A percentile compares a stretch with the other conserved stretches of the same genome.
Conservation (phyloP, 495 filamentous ascomycete species). For the Neurospora cerealis region DNA sequence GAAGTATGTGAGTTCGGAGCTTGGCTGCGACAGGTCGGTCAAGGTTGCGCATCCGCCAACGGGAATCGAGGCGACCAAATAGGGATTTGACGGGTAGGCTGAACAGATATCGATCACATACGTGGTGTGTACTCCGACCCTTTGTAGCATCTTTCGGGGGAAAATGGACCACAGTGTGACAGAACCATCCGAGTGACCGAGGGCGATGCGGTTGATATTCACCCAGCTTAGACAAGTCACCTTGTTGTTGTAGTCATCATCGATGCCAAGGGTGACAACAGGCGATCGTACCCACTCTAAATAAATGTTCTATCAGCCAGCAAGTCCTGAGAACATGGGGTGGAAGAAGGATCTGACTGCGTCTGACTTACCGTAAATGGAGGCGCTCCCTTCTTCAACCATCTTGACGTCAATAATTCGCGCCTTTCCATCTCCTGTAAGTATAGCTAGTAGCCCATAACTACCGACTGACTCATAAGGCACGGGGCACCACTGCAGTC, state of each 20-base stretch:
- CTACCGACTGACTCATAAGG: constrained; percentile 15
- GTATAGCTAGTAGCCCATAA: constrained; percentile 26
- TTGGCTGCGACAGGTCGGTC: constrained; percentile 35
- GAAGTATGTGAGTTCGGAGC: constrained; percentile 36
- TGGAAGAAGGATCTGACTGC: background rate
- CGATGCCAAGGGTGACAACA: constrained; percentile 29
- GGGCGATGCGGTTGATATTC: constrained; percentile 35
- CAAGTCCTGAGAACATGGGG: background rate
- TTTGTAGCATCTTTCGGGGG: constrained; percentile 27
- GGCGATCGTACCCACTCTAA: constrained; percentile 30
- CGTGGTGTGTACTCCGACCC: constrained; percentile 31
- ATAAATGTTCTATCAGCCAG: background rate
- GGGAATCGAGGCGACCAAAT: constrained; percentile 33
- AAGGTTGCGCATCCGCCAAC: constrained; percentile 35
- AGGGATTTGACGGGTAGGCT: constrained; percentile 36
- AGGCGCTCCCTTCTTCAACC: constrained; percentile 12
- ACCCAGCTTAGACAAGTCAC: constrained; percentile 40
- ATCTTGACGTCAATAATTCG: constrained; percentile 28
- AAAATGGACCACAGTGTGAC: constrained; percentile 39
- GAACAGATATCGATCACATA: constrained; percentile 38
- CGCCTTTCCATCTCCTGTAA: constrained; percentile 34
- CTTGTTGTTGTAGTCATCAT: constrained; percentile 30
- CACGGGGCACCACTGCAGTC: constrained; percentile 37
- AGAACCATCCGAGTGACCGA: constrained; percentile 39
- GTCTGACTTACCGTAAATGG: constrained; percentile 23